Evolutionary conservation across 805 yeast species (phyloP).

Genomic region (Teunomyces cretensis): DNA sequence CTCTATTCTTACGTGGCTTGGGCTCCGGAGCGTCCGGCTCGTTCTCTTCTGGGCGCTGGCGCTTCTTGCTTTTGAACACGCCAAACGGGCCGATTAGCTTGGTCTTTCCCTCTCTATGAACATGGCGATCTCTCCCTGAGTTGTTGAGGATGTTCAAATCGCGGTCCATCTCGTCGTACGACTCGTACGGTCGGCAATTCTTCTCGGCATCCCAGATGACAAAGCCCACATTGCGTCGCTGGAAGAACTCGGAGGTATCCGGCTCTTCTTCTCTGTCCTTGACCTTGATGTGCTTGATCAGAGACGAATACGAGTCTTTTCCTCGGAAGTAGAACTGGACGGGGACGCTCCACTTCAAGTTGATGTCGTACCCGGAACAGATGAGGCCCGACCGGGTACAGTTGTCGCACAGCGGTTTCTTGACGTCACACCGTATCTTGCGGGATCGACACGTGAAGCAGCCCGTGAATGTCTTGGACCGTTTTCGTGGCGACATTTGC

Average conservation of each 20-base stretch:
- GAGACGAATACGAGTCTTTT: constrained; percentile 26
- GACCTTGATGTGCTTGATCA: constrained; percentile 23
- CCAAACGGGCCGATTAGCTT: constrained; percentile 78
- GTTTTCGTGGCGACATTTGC: constrained; percentile 3
- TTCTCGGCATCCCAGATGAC: constrained; percentile 65
- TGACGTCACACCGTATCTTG: constrained; percentile 77
- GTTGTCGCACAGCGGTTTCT: constrained; percentile 66
- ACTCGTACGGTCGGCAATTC: constrained; percentile 49
- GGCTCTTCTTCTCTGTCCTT: constrained; percentile 17
- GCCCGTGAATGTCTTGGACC: constrained; percentile 74
- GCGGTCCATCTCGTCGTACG: constrained; percentile 81
- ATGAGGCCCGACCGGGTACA: constrained; percentile 65
- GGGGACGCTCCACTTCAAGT: constrained; percentile 74
- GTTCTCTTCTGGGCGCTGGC: not conserved
- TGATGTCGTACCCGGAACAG: constrained; percentile 84
- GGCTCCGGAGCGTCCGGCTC: not conserved
- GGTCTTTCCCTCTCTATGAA: constrained; percentile 45
- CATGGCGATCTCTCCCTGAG: constrained; percentile 30
- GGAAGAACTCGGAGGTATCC: constrained; percentile 47
- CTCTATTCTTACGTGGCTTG: not conserved
- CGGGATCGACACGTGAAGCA: constrained; percentile 85
- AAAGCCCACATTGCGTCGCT: constrained; percentile 69
- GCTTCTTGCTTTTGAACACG: constrained; percentile 53
- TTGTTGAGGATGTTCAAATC: constrained; percentile 60
- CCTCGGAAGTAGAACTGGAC: constrained; percentile 27